phyloP scores from a whole-genome alignment of 2,329 filamentous ascomycete genomes.

The Mycosphaerella arachidis region DNA sequence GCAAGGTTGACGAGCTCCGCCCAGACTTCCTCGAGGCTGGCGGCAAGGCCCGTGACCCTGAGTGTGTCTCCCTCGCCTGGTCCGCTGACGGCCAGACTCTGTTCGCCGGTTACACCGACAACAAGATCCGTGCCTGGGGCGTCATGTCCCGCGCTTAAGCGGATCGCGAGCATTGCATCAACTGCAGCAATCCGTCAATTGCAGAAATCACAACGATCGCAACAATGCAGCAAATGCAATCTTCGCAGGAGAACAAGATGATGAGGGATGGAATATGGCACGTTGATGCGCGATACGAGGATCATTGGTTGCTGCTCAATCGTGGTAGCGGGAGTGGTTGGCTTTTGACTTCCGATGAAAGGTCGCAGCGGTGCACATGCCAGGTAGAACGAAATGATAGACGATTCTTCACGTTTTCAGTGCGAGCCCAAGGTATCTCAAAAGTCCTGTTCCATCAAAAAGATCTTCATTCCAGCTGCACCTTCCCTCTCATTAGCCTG shows the following conservation, averaged over 20 bases:
- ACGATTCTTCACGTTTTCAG: not conserved
- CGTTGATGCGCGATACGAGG: slow-evolving; percentile 38
- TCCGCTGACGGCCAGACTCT: slow-evolving; percentile 97
- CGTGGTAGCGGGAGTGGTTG: slow-evolving; percentile 17
- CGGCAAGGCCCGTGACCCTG: slow-evolving; percentile 98
- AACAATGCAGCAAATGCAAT: not conserved
- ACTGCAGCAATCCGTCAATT: slow-evolving; percentile 8
- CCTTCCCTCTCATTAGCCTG: not conserved
- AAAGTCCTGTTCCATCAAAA: not conserved
- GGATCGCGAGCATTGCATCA: slow-evolving; percentile 7
- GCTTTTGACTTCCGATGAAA: slow-evolving; percentile 34
- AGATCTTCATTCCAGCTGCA: not conserved
- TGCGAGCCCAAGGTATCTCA: not conserved
- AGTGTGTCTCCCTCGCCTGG: slow-evolving; percentile 97
- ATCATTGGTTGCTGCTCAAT: slow-evolving; percentile 25
- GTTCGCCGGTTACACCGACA: slow-evolving; percentile 99
- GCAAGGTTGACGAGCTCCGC: slow-evolving; percentile 99
- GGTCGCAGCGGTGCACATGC: slow-evolving; percentile 27
- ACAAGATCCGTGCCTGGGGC: slow-evolving; percentile 97
- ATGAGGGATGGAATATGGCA: slow-evolving; percentile 23
- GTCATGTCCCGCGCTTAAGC: slow-evolving; percentile 76
- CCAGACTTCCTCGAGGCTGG: slow-evolving; percentile 92
- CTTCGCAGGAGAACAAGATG: not conserved
- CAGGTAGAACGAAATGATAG: not conserved
- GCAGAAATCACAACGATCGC: not conserved